Evolutionary conservation across 768 basidiomycete genomes (phyloP).

Genomic region (Paxillus rubicundulus): DNA sequence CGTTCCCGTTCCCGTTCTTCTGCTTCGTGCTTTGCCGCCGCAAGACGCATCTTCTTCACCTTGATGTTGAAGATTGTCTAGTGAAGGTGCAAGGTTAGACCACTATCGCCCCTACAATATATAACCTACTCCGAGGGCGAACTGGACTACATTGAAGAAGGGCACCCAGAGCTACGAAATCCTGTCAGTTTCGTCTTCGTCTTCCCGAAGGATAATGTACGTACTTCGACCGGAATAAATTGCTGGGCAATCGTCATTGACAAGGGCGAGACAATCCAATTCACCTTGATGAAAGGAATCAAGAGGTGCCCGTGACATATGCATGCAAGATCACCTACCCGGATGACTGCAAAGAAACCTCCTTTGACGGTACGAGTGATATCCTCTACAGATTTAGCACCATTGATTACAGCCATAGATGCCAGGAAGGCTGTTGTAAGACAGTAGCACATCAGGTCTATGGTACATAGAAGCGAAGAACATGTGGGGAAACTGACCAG

Average conservation of each 20-base stretch:
- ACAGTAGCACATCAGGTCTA: neutral
- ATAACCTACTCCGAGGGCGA: constrained; percentile 65
- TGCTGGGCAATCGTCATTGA: constrained; percentile 75
- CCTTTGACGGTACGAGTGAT: constrained; percentile 64
- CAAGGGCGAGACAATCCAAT: constrained; percentile 76
- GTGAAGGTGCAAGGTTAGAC: constrained; percentile 1
- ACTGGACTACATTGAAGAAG: constrained; percentile 79
- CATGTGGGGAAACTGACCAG: constrained; percentile 42
- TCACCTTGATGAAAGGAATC: constrained; percentile 48
- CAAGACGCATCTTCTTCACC: constrained; percentile 60
- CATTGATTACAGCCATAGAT: constrained; percentile 82
- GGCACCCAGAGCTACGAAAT: constrained; percentile 75
- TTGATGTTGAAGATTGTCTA: constrained; percentile 76
- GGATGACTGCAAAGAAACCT: constrained; percentile 72
- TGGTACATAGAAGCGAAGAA: neutral
- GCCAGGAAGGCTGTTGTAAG: constrained; percentile 58
- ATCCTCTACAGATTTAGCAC: constrained; percentile 64
- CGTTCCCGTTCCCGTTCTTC: constrained; percentile 36
- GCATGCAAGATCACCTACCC: constrained; percentile 42
- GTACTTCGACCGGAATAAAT: constrained; percentile 73
- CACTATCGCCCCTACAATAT: neutral
- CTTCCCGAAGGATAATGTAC: constrained; percentile 13
- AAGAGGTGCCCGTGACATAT: neutral
- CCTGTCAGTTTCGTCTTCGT: constrained; percentile 2
- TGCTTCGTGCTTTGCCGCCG: constrained; percentile 49